Conservation (phyloP, 805 yeast genomes). For the Wickerhamiella shivajii region DNA sequence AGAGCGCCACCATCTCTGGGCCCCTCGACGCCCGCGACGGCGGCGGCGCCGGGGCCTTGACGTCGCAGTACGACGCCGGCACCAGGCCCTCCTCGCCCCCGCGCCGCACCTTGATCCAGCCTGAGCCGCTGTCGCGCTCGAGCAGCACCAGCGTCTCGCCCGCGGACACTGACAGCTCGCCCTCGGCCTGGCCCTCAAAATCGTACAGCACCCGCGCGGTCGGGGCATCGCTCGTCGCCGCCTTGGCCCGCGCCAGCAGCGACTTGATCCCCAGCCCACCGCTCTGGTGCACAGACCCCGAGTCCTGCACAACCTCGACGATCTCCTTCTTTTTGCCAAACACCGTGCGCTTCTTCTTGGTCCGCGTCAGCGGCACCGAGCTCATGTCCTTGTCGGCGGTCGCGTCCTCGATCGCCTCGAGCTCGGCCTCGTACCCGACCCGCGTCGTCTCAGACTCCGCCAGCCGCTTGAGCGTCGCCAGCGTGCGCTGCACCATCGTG, state of each 20-base stretch:
- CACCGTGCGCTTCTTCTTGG: conserved; percentile 46
- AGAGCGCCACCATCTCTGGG: conserved; percentile 38
- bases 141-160: conserved; percentile 50
- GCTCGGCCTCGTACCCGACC: conserved; percentile 68
- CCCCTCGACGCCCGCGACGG: conserved; percentile 60
- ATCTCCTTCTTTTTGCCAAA: conserved; percentile 28
- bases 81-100: conserved; percentile 56
- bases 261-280: conserved; percentile 17
- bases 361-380: conserved; percentile 21
- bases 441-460: conserved; percentile 60
- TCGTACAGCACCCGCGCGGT: conserved; percentile 31
- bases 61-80: conserved; percentile 64
- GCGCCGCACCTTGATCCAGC: conserved; percentile 67
- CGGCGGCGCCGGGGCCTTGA: conserved; percentile 40
- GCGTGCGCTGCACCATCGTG: conserved; percentile 34
- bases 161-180: conserved; percentile 48
- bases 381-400: conserved; percentile 46
- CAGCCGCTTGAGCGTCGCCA: conserved; percentile 43
- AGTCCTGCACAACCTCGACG: conserved; percentile 17
- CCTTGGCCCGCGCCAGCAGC: conserved; percentile 16
- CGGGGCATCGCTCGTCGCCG: conserved; percentile 13
- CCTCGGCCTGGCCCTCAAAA: conserved; percentile 56
- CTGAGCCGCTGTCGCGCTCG: conserved; percentile 72
- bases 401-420: conserved; percentile 77
- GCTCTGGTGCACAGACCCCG: conserved; percentile 5